Percentiles rank a stretch among this genome's conserved stretches.
These are phyloP conservation scores for Scheffersomyces segobiensis DNA, from an alignment of 1,139 yeast genomes.

Conservation along the genomic window DNA sequence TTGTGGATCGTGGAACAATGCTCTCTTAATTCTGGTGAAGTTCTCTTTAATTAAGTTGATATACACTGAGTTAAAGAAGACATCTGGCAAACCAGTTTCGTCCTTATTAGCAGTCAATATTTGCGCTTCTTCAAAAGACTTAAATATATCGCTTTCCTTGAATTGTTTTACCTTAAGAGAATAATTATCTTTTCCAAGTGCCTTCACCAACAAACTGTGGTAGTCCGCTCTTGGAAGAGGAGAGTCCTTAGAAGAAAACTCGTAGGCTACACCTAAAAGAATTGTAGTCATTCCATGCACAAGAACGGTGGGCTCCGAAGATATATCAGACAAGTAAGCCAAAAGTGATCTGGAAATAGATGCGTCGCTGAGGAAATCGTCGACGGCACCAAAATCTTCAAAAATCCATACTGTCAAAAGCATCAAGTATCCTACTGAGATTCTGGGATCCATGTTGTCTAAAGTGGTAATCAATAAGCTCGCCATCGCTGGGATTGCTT, in stretches of 20 bases:
- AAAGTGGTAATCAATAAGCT: conserved; percentile 73
- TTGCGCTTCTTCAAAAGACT: conserved; percentile 52
- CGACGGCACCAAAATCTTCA: conserved; percentile 74
- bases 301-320: conserved; percentile 56
- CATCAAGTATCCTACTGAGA: conserved; percentile 78
- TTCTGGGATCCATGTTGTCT: conserved; percentile 67
- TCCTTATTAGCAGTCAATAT: conserved; percentile 43
- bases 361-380: conserved; percentile 71
- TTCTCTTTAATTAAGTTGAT: conserved; percentile 71
- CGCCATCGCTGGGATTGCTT: conserved; percentile 76
- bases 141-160: conserved; percentile 56
- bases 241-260: conserved; percentile 72
- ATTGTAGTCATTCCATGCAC: conserved; percentile 77
- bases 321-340: conserved; percentile 63
- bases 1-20: conserved; percentile 74
- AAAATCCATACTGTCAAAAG: conserved; percentile 74
- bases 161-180: conserved; percentile 73
- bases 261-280: conserved; percentile 76
- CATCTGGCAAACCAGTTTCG: conserved; percentile 83
- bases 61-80: conserved; percentile 68
- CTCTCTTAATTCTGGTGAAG: conserved; percentile 63
- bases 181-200: conserved; percentile 83
- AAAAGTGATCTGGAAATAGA: conserved; percentile 67
- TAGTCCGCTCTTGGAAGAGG: conserved; percentile 70
- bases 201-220: conserved; percentile 59